phyloP scores from a whole-genome alignment of 495 filamentous ascomycete genomes.

The Penicillium subrubescens region DNA sequence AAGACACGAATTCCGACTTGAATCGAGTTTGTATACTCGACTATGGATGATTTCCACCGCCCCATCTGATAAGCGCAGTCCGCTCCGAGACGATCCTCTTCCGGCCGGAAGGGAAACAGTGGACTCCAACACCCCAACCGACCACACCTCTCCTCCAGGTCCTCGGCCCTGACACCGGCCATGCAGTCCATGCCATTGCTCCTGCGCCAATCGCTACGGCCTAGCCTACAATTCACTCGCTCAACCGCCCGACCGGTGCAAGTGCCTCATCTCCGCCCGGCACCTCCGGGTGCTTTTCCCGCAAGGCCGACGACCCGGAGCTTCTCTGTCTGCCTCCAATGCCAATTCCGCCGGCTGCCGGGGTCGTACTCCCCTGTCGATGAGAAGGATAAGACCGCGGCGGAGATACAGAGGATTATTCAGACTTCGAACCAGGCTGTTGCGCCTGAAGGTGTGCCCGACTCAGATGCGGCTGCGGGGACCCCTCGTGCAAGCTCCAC shows the following conservation, averaged over 20 bases:
- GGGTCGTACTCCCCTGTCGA: slow-evolving; percentile 22
- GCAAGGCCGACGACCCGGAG: slow-evolving; percentile 25
- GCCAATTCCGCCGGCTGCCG: slow-evolving; percentile 39
- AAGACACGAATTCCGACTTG: not conserved
- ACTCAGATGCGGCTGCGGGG: slow-evolving; percentile 29
- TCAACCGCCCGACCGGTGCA: slow-evolving; percentile 21
- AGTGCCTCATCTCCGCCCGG: slow-evolving; percentile 20
- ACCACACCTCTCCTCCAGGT: slow-evolving; percentile 17
- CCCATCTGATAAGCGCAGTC: slow-evolving; percentile 21
- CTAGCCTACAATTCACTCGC: slow-evolving; percentile 30
- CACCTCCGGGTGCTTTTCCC: slow-evolving; percentile 30
- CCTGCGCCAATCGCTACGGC: slow-evolving; percentile 41
- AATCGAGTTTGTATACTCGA: not conserved
- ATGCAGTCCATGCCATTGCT: slow-evolving; percentile 50
- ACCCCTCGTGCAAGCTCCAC: slow-evolving; percentile 14
- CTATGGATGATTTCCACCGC: not conserved
- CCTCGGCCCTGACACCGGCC: slow-evolving; percentile 32
- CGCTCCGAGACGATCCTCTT: slow-evolving; percentile 1
- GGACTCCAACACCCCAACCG: slow-evolving; percentile 9
- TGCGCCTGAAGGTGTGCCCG: slow-evolving; percentile 21
- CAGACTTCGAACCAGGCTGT: slow-evolving; percentile 19
- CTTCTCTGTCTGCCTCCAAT: slow-evolving; percentile 44
- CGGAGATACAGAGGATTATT: slow-evolving; percentile 22
- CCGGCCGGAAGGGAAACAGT: not conserved
- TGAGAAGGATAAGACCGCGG: slow-evolving; percentile 25